phyloP scores from a whole-genome alignment of 768 basidiomycete genomes.

The Chalciporus chontae region DNA sequence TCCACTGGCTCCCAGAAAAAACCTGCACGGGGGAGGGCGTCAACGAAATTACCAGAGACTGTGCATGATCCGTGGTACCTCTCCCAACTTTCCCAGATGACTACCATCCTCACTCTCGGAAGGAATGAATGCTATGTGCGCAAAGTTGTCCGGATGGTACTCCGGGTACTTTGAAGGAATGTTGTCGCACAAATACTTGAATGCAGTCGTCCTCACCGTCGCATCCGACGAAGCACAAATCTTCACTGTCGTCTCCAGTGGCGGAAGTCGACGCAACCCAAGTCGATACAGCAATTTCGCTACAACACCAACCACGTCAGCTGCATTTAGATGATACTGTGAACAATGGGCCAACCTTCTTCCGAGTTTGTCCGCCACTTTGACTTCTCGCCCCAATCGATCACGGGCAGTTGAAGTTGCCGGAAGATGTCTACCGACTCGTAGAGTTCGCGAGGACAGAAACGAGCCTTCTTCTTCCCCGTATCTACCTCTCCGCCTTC shows the following conservation, averaged over 20 bases:
- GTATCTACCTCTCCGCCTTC: conserved; percentile 36
- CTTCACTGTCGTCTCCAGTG: conserved; percentile 59
- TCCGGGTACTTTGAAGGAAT: conserved; percentile 54
- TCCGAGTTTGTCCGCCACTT: conserved; percentile 84
- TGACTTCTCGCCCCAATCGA: conserved; percentile 78
- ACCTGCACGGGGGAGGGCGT: conserved; percentile 45
- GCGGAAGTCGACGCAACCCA: conserved; percentile 67
- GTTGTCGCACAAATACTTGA: conserved; percentile 83
- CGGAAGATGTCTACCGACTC: conserved; percentile 77
- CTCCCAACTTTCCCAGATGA: conserved; percentile 58
- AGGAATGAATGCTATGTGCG: conserved; percentile 74
- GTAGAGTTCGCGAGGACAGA: conserved; percentile 73
- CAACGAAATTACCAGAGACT: background rate
- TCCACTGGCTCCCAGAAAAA: conserved; percentile 64
- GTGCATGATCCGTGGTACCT: conserved; percentile 43
- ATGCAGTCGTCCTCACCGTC: conserved; percentile 52
- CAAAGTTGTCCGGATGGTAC: conserved; percentile 54
- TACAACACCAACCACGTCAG: conserved; percentile 27
- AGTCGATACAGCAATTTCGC: conserved; percentile 78
- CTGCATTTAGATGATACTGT: background rate
- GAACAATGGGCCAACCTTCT: conserved; percentile 57
- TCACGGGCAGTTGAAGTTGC: conserved; percentile 69
- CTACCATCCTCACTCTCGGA: conserved; percentile 51
- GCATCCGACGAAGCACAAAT: conserved; percentile 61
- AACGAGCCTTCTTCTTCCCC: conserved; percentile 42